phyloP scores from a whole-genome alignment of 2,329 filamentous ascomycete species.

The Aspergillus pseudonomiae region DNA sequence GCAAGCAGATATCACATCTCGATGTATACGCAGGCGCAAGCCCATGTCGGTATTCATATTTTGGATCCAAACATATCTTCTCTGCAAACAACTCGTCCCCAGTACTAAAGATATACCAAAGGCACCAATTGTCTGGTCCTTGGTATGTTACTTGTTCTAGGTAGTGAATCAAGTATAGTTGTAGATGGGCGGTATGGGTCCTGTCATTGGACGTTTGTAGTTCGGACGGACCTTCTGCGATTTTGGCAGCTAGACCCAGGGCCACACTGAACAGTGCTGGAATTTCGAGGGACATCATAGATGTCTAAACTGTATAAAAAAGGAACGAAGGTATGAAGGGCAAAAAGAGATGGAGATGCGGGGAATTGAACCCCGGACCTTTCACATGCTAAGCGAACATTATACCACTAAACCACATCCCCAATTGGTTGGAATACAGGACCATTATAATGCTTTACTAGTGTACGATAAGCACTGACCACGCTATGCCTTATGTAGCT shows the following conservation, averaged over 20 bases:
- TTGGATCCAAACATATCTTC: not conserved
- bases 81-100: not conserved
- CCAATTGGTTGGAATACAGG: not conserved
- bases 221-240: not conserved
- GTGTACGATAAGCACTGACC: not conserved
- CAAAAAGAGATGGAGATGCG: slow-evolving; percentile 4
- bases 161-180: not conserved
- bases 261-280: not conserved
- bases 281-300: too few relatives aligned
- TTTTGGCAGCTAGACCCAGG: not conserved
- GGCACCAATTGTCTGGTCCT: not conserved
- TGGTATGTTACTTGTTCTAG: too few relatives aligned
- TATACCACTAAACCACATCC: slow-evolving; percentile 7
- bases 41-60: not conserved
- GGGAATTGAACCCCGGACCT: slow-evolving; percentile 5
- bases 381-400: slow-evolving; percentile 3
- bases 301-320: too few relatives aligned
- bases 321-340: too few relatives aligned
- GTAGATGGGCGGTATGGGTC: not conserved
- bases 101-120: not conserved
- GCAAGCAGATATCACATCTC: not conserved
- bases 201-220: too few relatives aligned
- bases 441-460: not conserved
- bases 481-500: too few relatives aligned
- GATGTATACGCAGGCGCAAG: not conserved